Percentiles rank a stretch among this genome's conserved stretches.
These are phyloP conservation scores for Axilococcus clingmanii DNA, from an alignment of 139 green algal species.

Conservation along the genomic window DNA sequence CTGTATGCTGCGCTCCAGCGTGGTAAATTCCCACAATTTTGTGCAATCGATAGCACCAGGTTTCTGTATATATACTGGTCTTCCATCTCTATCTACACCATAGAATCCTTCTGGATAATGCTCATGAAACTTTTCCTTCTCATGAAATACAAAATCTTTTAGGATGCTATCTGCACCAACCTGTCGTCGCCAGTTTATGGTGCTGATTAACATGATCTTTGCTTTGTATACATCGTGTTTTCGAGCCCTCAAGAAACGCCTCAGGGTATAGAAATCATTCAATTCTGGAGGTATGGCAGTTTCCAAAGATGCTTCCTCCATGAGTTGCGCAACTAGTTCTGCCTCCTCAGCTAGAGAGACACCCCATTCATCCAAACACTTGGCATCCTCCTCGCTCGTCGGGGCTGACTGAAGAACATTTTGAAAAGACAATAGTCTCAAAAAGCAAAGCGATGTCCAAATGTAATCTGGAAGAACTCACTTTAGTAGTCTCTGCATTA, in stretches of 20 bases:
- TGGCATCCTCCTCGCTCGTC: slow-evolving; percentile 9
- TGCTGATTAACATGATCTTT: slow-evolving; percentile 31
- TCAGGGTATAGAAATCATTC: slow-evolving; percentile 20
- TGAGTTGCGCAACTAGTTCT: slow-evolving; percentile 19
- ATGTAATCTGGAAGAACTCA: too few species aligned
- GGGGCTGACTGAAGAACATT: too few species aligned
- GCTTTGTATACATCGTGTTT: slow-evolving; percentile 38
- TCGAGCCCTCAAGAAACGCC: slow-evolving; percentile 44
- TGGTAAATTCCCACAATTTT: slow-evolving; percentile 62
- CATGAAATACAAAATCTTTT: slow-evolving; percentile 71
- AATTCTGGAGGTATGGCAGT: slow-evolving; percentile 3
- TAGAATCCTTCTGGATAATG: slow-evolving; percentile 3
- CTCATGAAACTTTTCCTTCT: background rate
- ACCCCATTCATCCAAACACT: slow-evolving; percentile 12
- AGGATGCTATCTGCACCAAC: slow-evolving; percentile 46
- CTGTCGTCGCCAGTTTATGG: slow-evolving; percentile 20
- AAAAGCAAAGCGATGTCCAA: too few species aligned
- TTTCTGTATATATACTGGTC: slow-evolving; percentile 82
- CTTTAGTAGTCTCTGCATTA: too few species aligned
- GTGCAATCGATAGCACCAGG: slow-evolving; percentile 68
- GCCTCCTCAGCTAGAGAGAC: slow-evolving; percentile 14
- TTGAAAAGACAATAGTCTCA: too few species aligned
- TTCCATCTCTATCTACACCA: slow-evolving; percentile 41
- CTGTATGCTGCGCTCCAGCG: slow-evolving; percentile 78
- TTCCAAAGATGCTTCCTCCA: slow-evolving; percentile 15